Base-by-base conservation (phyloP, 2,329 filamentous ascomycete species). In the Arachnopeziza araneosa region DNA sequence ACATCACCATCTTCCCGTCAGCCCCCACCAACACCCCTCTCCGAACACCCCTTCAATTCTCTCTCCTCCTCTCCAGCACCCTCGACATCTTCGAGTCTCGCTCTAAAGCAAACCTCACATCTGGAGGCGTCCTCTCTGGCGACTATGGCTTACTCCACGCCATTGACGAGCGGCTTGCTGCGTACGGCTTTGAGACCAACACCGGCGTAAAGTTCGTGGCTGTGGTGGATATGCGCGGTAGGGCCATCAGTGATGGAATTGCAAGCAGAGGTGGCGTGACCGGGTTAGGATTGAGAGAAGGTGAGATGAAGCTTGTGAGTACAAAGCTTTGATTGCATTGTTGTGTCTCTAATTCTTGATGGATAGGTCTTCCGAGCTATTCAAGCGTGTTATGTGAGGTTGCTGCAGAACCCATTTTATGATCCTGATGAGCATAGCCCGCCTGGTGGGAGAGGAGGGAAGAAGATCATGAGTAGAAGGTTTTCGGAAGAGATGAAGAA, bases 131-230 rank as follows among this genome's bases (percentile, higher is more conserved):
- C 9, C 75, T 85, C 51, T 89, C 91, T 55, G 92, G 95, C 68
- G 93, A 98, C 73, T 88, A 95, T 66, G 93, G 95, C 30, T 83
- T 98, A 14, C 82, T 99, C 55, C 93, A 98, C 77, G 92, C 93
- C 61, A 82, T 98, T 61, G 95, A 98, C 77, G 93, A 99, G 77
- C 85, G 93, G 24, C 82, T 98, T 53, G 92, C 93, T 44, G 89
- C 92, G 67, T 99, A 98, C 78, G 95, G 95, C 69, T 97, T 91
- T 85, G 84, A 98, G 75, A 97, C 95, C 59, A 98, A 96, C 75
- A 98, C 95, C 0, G 92, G 92, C 50, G 86, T 96, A 64, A 93
- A 93, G 73, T 87, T 99, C 71, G 86, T 98, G 36, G 88, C 92
- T 64, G 85, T 97, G 2, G 88, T 98, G 30, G 93, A 99, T 76